A percentile compares a stretch with the other conserved stretches of the same genome.
Evolutionary conservation across 306 rosid genomes (phyloP).

Genomic region (Hippophae rhamnoides): DNA sequence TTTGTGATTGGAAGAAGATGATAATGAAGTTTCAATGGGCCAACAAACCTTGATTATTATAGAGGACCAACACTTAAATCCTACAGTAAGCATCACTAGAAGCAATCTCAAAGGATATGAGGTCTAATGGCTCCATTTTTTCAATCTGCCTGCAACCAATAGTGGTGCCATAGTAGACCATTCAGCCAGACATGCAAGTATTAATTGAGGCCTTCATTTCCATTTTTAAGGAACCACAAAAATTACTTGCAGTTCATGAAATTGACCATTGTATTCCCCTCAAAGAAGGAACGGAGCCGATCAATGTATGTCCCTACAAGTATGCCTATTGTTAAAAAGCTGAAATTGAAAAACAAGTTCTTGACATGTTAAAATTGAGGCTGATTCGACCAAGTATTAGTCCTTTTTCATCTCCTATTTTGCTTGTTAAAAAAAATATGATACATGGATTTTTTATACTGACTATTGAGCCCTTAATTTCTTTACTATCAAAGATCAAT

Average conservation of each 20-base stretch:
- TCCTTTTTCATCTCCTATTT: background rate
- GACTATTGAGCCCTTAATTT: background rate
- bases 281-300: background rate
- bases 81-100: too few species aligned
- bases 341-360: background rate
- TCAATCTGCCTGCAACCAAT: too few species aligned
- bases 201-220: too few species aligned
- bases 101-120: too few species aligned
- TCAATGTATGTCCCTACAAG: background rate
- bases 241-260: background rate
- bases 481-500: background rate
- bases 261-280: background rate
- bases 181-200: background rate
- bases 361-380: background rate
- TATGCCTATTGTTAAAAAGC: background rate
- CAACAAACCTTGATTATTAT: too few species aligned
- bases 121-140: too few species aligned
- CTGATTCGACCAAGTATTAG: background rate
- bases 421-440: background rate
- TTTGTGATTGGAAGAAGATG: too few species aligned
- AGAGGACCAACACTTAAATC: too few species aligned
- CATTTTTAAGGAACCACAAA: background rate
- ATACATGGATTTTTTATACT: background rate
- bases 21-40: too few species aligned
- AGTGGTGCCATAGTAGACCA: background rate